A percentile compares a stretch with the other conserved stretches of the same genome.
Evolutionary conservation across 805 yeast species (phyloP).

Genomic region (Ogataea pilisensis): DNA sequence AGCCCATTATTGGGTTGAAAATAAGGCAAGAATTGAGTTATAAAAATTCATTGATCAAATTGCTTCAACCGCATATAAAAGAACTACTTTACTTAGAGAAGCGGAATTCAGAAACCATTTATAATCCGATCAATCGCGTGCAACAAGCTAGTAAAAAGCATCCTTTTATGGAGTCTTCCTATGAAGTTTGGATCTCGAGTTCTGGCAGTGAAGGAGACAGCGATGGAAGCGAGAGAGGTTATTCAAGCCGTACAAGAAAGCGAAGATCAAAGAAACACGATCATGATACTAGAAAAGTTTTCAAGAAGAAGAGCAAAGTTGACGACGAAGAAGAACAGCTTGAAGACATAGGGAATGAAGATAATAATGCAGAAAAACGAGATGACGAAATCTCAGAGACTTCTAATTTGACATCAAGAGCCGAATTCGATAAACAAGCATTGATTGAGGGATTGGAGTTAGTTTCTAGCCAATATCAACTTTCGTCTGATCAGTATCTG

Average conservation of each 20-base stretch:
- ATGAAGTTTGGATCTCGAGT: constrained; percentile 22
- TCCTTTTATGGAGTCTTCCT: constrained; percentile 15
- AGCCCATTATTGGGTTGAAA: constrained; percentile 3
- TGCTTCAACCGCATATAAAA: background rate
- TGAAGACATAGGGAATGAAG: background rate
- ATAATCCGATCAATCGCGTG: constrained; percentile 10
- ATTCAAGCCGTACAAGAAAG: background rate
- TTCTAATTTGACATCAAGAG: background rate
- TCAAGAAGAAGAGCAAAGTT: no score
- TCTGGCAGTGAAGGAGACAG: constrained; percentile 4
- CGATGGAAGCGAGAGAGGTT: background rate
- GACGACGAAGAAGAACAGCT: no score
- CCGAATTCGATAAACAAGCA: background rate
- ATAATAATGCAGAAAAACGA: background rate
- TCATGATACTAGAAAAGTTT: background rate
- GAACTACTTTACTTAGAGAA: background rate
- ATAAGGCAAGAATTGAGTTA: background rate
- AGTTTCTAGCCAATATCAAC: constrained; percentile 6
- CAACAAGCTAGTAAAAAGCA: constrained; percentile 12
- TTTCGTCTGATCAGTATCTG: constrained; percentile 13
- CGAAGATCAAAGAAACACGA: background rate
- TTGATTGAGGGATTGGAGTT: constrained; percentile 11
- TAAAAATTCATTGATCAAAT: background rate
- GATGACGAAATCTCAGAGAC: background rate
- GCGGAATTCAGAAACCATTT: background rate